Conservation (phyloP, 768 basidiomycete genomes). For the Tulasnella sp. region DNA sequence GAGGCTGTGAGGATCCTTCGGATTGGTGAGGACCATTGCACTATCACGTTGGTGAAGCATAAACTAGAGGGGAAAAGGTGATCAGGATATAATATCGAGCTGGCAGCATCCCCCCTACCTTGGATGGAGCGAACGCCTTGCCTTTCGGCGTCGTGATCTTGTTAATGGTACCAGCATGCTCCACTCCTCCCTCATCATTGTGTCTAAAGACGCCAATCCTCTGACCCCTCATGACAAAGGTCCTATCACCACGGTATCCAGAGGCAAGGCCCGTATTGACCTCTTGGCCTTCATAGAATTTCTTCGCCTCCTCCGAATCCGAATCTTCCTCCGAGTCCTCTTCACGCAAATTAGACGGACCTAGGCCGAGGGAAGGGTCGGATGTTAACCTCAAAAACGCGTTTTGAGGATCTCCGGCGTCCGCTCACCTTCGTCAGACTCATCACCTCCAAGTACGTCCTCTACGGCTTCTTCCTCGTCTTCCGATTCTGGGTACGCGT, state of each 20-base stretch:
- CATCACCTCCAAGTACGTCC: constrained; percentile 58
- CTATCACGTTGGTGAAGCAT: constrained; percentile 96
- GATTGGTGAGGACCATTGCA: constrained; percentile 90
- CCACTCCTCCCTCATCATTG: constrained; percentile 52
- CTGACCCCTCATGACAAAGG: constrained; percentile 86
- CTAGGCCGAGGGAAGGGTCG: not conserved
- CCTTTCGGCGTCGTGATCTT: constrained; percentile 73
- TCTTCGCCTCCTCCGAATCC: constrained; percentile 38
- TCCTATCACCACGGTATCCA: constrained; percentile 91
- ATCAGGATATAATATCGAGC: constrained; percentile 18
- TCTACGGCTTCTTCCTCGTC: constrained; percentile 61
- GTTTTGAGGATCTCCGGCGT: not conserved
- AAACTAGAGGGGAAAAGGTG: constrained; percentile 45
- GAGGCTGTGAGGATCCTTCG: constrained; percentile 67
- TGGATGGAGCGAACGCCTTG: constrained; percentile 73
- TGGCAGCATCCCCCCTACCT: constrained; percentile 41
- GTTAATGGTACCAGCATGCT: constrained; percentile 81
- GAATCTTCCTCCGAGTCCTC: constrained; percentile 32
- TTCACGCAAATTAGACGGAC: not conserved
- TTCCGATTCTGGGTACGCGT: constrained; percentile 62
- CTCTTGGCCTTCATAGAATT: constrained; percentile 48
- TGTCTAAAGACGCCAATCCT: constrained; percentile 88
- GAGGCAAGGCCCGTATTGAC: constrained; percentile 85
- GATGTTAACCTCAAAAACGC: not conserved
- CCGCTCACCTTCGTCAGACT: not conserved